Conservation (phyloP, 73 alveolate genomes). For the Stentor roeselii region DNA sequence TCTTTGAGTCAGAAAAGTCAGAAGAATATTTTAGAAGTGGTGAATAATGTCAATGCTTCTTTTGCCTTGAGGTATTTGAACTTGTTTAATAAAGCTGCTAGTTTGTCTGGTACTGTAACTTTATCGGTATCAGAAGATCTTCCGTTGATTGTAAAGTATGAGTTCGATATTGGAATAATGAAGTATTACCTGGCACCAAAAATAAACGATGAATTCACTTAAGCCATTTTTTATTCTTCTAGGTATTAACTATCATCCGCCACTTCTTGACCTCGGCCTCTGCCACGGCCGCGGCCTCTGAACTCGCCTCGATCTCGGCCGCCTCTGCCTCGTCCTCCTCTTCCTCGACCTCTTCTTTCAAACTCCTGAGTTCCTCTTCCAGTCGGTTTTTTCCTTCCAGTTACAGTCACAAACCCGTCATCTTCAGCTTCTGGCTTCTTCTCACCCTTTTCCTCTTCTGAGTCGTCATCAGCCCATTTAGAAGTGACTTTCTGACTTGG, state of each 20-base stretch:
- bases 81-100: slow-evolving; percentile 96
- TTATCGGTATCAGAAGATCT: slow-evolving; percentile 87
- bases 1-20: slow-evolving; percentile 65
- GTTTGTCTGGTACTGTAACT: slow-evolving; percentile 72
- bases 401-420: not conserved
- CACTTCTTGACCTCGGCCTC: no score
- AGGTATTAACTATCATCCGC: not conserved
- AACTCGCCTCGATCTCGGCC: not conserved
- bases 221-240: not conserved
- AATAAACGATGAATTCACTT: slow-evolving; percentile 80
- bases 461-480: not conserved
- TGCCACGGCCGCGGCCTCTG: no score
- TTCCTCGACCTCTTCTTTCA: not conserved
- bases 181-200: slow-evolving; percentile 98
- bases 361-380: not conserved
- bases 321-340: slow-evolving; percentile 7
- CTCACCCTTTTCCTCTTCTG: slow-evolving; percentile 12
- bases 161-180: slow-evolving; percentile 90
- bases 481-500: not conserved
- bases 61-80: slow-evolving; percentile 97
- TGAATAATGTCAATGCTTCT: slow-evolving; percentile 81
- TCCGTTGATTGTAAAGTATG: slow-evolving; percentile 93
- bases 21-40: not conserved
- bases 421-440: not conserved
- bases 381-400: not conserved